These are phyloP conservation scores for Plenodomus biglobosus DNA, from an alignment of 2,329 filamentous ascomycete species.

Conservation along the genomic window DNA sequence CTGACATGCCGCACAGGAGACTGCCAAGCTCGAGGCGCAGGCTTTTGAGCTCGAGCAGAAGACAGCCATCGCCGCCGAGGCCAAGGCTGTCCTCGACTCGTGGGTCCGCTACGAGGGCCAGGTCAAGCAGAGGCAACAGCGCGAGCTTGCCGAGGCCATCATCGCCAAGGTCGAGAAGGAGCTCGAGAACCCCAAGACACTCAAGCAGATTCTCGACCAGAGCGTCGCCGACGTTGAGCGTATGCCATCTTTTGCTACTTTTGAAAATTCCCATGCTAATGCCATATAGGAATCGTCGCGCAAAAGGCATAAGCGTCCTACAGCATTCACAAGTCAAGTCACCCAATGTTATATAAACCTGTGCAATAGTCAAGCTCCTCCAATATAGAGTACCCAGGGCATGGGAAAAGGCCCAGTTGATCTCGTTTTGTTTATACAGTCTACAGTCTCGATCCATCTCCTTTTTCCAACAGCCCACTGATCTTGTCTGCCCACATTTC, in stretches of 20 bases:
- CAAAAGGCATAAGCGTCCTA: conserved; percentile 43
- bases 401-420: conserved; percentile 30
- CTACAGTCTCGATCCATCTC: conserved; percentile 18
- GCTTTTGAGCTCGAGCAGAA: conserved; percentile 97
- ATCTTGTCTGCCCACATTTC: conserved; percentile 38
- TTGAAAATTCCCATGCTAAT: conserved; percentile 20
- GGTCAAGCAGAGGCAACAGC: conserved; percentile 98
- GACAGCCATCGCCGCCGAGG: conserved; percentile 87
- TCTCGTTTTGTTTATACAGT: conserved; percentile 18
- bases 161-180: conserved; percentile 99
- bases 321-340: conserved; percentile 31
- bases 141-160: conserved; percentile 86
- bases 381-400: conserved; percentile 38
- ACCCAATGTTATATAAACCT: conserved; percentile 45
- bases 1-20: conserved; percentile 68
- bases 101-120: conserved; percentile 99
- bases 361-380: conserved; percentile 45
- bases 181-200: conserved; percentile 93
- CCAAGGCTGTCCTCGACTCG: conserved; percentile 92
- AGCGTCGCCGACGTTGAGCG: conserved; percentile 95
- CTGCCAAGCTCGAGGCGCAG: conserved; percentile 91
- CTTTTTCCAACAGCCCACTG: conserved; percentile 32
- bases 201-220: conserved; percentile 98
- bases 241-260: conserved; percentile 49
- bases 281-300: conserved; percentile 38